Percentiles rank a stretch among this genome's conserved stretches.
Conservation (phyloP, 1,284 basidiomycete genomes). For the Rhodotorula sp. region DNA sequence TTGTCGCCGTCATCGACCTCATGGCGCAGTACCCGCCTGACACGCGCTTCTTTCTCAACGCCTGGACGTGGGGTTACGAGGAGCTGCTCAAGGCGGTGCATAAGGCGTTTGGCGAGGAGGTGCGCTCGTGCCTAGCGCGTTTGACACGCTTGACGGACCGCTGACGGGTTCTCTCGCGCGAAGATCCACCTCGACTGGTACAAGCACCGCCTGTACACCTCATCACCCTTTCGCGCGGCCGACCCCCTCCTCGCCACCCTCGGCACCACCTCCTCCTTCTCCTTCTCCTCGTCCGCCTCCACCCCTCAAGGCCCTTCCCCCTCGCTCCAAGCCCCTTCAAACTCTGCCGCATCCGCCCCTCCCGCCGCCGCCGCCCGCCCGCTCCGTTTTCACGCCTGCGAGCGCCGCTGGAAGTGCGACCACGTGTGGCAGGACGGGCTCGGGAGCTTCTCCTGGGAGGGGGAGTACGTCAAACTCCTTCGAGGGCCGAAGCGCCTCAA, state of each 20-base stretch:
- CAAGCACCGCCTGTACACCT: slow-evolving; percentile 68
- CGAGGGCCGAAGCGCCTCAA: slow-evolving; percentile 29
- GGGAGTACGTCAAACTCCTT: slow-evolving; percentile 23
- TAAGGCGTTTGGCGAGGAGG: slow-evolving; percentile 59
- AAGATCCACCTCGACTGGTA: slow-evolving; percentile 88
- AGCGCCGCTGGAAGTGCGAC: slow-evolving; percentile 72
- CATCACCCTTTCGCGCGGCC: slow-evolving; percentile 48
- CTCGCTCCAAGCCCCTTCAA: not conserved
- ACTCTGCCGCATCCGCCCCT: not conserved
- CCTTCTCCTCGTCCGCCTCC: not conserved
- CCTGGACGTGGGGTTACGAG: slow-evolving; percentile 82
- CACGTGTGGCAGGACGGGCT: slow-evolving; percentile 39
- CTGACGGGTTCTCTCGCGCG: not conserved
- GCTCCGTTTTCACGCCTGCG: slow-evolving; percentile 83
- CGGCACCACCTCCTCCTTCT: slow-evolving; percentile 56
- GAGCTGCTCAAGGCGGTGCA: slow-evolving; percentile 76
- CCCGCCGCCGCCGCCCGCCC: slow-evolving; percentile 43
- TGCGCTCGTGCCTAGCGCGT: slow-evolving; percentile 8
- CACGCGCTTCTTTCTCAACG: slow-evolving; percentile 81
- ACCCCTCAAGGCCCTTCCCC: not conserved
- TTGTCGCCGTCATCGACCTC: slow-evolving; percentile 65
- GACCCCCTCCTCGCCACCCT: slow-evolving; percentile 68
- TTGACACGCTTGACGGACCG: too few species aligned
- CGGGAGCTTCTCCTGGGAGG: slow-evolving; percentile 36
- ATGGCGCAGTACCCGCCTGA: slow-evolving; percentile 67